Conservation (phyloP, 805 yeast genomes). For the Yarrowia sp. region DNA sequence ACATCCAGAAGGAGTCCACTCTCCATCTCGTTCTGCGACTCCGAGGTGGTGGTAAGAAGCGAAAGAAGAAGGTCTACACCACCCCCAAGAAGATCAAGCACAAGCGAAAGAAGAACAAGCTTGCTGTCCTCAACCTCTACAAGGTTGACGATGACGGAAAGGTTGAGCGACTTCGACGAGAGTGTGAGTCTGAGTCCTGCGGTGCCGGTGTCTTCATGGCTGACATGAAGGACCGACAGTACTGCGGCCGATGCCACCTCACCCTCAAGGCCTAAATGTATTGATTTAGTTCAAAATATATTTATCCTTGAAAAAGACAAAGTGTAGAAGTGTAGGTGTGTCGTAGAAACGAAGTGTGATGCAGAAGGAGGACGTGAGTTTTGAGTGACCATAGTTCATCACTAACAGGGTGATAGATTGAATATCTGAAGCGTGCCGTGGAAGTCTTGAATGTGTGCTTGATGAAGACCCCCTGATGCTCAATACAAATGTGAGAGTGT, state of each 20-base stretch:
- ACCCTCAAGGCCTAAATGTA: constrained; percentile 68
- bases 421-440: no score
- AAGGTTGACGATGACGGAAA: constrained; percentile 98
- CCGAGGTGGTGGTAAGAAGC: constrained; percentile 99
- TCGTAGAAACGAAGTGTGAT: no score
- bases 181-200: constrained; percentile 85
- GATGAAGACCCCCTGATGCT: no score
- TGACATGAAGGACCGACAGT: constrained; percentile 97
- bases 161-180: constrained; percentile 98
- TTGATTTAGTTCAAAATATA: constrained; percentile 15
- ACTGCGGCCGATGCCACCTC: constrained; percentile 99
- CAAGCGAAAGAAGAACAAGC: constrained; percentile 99
- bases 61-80: constrained; percentile 99
- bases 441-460: no score
- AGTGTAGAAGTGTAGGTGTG: not conserved
- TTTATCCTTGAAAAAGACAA: constrained; percentile 13
- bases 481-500: no score
- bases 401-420: no score
- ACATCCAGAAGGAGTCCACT: constrained; percentile 97
- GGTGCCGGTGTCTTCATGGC: constrained; percentile 99
- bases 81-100: constrained; percentile 99
- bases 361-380: no score
- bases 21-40: constrained; percentile 95
- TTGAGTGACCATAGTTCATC: no score
- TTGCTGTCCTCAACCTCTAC: constrained; percentile 99